A percentile compares a stretch with the other conserved stretches of the same genome.
Conservation (phyloP, 2,329 filamentous ascomycete genomes). For the Penicillium sclerotigenum region DNA sequence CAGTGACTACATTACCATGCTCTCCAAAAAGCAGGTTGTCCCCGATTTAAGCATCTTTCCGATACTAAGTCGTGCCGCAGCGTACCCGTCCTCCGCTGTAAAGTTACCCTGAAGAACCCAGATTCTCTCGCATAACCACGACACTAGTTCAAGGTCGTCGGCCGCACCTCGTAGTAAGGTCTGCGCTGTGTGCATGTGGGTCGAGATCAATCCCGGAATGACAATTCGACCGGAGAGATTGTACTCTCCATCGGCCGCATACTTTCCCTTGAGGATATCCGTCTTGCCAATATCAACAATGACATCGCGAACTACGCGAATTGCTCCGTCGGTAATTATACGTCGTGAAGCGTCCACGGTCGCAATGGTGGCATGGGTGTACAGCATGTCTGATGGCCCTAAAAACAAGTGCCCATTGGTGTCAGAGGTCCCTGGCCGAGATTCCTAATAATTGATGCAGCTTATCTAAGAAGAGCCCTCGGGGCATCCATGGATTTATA, state of each 20-base stretch:
- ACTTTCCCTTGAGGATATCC: conserved; percentile 28
- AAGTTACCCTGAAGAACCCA: conserved; percentile 50
- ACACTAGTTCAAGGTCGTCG: conserved; percentile 50
- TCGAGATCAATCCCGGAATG: conserved; percentile 51
- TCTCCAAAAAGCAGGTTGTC: conserved; percentile 53
- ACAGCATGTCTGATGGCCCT: conserved; percentile 35
- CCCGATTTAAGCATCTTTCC: conserved; percentile 52
- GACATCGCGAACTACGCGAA: conserved; percentile 40
- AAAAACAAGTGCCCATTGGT: too few relatives aligned
- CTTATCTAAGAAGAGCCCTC: neutral
- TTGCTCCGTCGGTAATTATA: conserved; percentile 48
- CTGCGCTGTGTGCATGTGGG: conserved; percentile 52
- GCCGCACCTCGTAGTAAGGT: conserved; percentile 48
- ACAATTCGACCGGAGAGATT: conserved; percentile 45
- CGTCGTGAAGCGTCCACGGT: conserved; percentile 48
- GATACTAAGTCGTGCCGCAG: conserved; percentile 49
- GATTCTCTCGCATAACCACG: conserved; percentile 52
- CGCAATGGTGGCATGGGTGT: conserved; percentile 52
- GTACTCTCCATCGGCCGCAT: conserved; percentile 30
- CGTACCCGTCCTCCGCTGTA: conserved; percentile 48
- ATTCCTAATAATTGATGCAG: too few relatives aligned
- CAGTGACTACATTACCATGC: conserved; percentile 39
- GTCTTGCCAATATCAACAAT: conserved; percentile 49
- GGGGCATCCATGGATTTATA: neutral
- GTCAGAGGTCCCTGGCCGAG: neutral